A percentile compares a stretch with the other conserved stretches of the same genome.
phyloP scores from a whole-genome alignment of 2,329 filamentous ascomycete species.

The Fusarium camptoceras region DNA sequence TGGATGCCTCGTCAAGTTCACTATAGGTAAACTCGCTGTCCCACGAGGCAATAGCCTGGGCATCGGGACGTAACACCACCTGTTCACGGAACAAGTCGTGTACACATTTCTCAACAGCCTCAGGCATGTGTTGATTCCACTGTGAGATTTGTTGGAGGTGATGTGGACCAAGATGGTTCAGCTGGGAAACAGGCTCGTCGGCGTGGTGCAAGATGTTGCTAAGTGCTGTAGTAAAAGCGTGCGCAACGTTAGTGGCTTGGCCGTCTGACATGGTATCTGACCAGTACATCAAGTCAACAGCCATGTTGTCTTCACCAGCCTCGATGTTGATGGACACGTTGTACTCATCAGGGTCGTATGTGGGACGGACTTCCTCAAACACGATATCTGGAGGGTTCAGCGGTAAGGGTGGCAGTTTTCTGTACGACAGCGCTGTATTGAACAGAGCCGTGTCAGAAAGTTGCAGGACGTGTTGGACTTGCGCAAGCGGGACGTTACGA shows the following conservation, averaged over 20 bases:
- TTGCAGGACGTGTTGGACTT: conserved; percentile 41
- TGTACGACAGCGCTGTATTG: conserved; percentile 44
- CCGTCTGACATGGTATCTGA: conserved; percentile 35
- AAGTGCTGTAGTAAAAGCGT: conserved; percentile 30
- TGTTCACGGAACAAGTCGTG: conserved; percentile 32
- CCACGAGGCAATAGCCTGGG: conserved; percentile 36
- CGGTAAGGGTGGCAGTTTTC: conserved; percentile 29
- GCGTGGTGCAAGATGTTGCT: conserved; percentile 32
- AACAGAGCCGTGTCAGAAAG: conserved; percentile 38
- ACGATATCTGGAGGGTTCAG: conserved; percentile 24
- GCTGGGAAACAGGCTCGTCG: conserved; percentile 13
- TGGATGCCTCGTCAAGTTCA: conserved; percentile 30
- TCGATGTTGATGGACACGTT: conserved; percentile 40
- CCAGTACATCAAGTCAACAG: conserved; percentile 43
- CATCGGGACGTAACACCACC: background rate
- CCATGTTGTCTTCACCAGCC: conserved; percentile 33
- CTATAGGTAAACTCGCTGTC: conserved; percentile 32
- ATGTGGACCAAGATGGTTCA: conserved; percentile 19
- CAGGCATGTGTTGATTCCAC: conserved; percentile 26
- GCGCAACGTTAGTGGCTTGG: conserved; percentile 35
- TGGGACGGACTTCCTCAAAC: conserved; percentile 42
- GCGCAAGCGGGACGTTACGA: conserved; percentile 22
- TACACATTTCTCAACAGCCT: conserved; percentile 20
- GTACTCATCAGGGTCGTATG: conserved; percentile 42
- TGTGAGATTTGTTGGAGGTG: conserved; percentile 2